Percentiles rank a stretch among this genome's conserved stretches.
Evolutionary conservation across 192 early-diverging fungal genomes (phyloP).

Genomic region (Coemansia brasiliensis): DNA sequence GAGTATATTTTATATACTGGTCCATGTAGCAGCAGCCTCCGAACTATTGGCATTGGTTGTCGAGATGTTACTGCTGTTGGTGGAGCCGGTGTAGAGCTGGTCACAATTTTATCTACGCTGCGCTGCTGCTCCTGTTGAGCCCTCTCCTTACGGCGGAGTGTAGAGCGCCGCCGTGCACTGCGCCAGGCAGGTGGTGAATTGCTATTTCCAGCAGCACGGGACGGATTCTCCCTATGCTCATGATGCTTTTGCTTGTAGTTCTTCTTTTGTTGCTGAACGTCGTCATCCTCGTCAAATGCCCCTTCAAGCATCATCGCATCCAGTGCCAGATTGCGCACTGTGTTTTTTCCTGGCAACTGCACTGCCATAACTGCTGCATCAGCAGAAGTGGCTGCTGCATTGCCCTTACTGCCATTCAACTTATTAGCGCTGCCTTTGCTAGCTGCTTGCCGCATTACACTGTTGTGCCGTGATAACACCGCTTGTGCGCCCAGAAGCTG

Average conservation of each 20-base stretch:
- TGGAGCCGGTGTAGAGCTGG: neutral
- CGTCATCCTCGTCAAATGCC: constrained; percentile 22
- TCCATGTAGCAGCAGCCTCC: constrained; percentile 51
- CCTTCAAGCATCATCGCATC: constrained; percentile 47
- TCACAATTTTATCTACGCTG: neutral
- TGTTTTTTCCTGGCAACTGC: constrained; percentile 17
- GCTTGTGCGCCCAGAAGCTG: constrained; percentile 55
- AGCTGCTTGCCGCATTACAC: constrained; percentile 31
- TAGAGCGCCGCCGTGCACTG: constrained; percentile 40
- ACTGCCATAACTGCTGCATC: neutral
- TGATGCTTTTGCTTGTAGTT: constrained; percentile 2
- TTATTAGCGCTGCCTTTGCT: neutral
- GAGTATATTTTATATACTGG: constrained; percentile 48
- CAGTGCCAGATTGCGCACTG: constrained; percentile 40
- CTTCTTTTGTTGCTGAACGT: constrained; percentile 10
- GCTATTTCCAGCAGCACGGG: neutral
- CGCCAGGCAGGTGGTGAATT: constrained; percentile 30
- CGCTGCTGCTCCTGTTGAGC: constrained; percentile 4
- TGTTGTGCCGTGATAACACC: constrained; percentile 48
- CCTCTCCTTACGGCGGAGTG: constrained; percentile 34
- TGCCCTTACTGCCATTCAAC: neutral
- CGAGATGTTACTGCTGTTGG: neutral
- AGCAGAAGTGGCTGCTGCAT: neutral
- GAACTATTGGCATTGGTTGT: neutral
- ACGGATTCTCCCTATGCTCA: neutral